Percentiles rank a stretch among this genome's conserved stretches.
These are phyloP conservation scores for Vicia villosa DNA, from an alignment of 306 rosid species.

Conservation along the genomic window DNA sequence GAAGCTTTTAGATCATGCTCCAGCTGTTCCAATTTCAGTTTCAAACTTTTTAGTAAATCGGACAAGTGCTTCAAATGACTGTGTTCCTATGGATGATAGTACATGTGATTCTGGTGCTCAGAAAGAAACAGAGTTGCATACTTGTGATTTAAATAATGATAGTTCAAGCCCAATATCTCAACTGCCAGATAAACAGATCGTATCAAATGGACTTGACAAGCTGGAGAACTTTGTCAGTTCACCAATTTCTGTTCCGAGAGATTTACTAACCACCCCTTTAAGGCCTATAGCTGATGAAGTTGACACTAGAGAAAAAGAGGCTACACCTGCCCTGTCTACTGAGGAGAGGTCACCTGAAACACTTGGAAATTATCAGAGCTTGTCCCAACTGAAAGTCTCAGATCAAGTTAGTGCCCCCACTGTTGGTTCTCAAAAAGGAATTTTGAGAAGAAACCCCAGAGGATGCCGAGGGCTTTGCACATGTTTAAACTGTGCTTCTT, in stretches of 20 bases:
- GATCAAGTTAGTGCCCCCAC: slow-evolving; percentile 29
- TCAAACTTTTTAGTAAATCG: slow-evolving; percentile 33
- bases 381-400: slow-evolving; percentile 28
- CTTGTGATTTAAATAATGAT: slow-evolving; percentile 23
- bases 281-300: slow-evolving; percentile 26
- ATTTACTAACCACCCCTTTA: slow-evolving; percentile 32
- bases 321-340: slow-evolving; percentile 26
- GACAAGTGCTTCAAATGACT: slow-evolving; percentile 36
- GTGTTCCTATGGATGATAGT: slow-evolving; percentile 5
- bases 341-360: slow-evolving; percentile 39
- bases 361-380: slow-evolving; percentile 33
- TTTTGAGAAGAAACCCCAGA: slow-evolving; percentile 75
- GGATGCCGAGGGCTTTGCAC: slow-evolving; percentile 90
- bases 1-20: slow-evolving; percentile 40
- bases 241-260: slow-evolving; percentile 33
- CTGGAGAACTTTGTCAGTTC: slow-evolving; percentile 36
- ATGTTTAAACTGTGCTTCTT: slow-evolving; percentile 85
- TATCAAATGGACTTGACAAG: slow-evolving; percentile 32
- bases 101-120: slow-evolving; percentile 28
- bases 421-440: slow-evolving; percentile 34
- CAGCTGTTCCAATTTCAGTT: slow-evolving; percentile 22
- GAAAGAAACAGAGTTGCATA: slow-evolving; percentile 24
- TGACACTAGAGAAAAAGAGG: slow-evolving; percentile 36
- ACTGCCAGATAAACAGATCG: slow-evolving; percentile 41
- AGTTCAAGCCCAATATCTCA: slow-evolving; percentile 33